Base-by-base conservation (phyloP, 148 eudicot species). In the Chenopodium quinoa region DNA sequence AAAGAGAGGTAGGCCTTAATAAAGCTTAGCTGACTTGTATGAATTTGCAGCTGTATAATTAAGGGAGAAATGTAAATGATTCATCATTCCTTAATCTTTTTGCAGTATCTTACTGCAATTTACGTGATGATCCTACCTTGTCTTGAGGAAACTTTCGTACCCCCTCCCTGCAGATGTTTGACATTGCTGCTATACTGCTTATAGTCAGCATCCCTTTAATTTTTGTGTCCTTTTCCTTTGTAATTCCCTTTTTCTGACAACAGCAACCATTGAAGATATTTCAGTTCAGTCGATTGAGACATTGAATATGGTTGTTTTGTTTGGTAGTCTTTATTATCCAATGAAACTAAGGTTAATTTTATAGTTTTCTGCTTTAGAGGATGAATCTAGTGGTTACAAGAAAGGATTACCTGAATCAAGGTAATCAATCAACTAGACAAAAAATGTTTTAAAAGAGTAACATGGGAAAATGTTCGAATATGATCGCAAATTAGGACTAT, bases 51-150 rank as follows among this genome's bases (percentile, higher is more conserved):
- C 37, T 78, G 56, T 72, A 56, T 63, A 48, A 64, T 16, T 71
- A 23, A 58, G 58, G 56, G 50, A 63, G 23, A 71, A 73, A 65
- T 83, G 37, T 56, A 27, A 56, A 65, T 77, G 29, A 27, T 60
- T 77, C 2, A 40, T 71, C 64, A 34, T 66, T 76, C 34, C 9
- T 64, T 13, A 1, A 58, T 44, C 58, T 37, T 6, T 37, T 16
- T 17, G 68, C 54, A 67, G 40, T 31, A 16, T 67, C 4, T 71
- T 23, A 48, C 50, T 48, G 40, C 73, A 32, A 16, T 31, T 69
- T 69, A 69, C 34, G 1, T 34, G 47, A 32, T 34, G 8, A 32
- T 34, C 9, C 17, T 69, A 22, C 7, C 47, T 4, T 32, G 20
- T 69, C 46, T 69, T 17, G n/a, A 69, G 46, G 44, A 34, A 9